phyloP scores from a whole-genome alignment of 106 monocot genomes.

The Posidonia australis region DNA sequence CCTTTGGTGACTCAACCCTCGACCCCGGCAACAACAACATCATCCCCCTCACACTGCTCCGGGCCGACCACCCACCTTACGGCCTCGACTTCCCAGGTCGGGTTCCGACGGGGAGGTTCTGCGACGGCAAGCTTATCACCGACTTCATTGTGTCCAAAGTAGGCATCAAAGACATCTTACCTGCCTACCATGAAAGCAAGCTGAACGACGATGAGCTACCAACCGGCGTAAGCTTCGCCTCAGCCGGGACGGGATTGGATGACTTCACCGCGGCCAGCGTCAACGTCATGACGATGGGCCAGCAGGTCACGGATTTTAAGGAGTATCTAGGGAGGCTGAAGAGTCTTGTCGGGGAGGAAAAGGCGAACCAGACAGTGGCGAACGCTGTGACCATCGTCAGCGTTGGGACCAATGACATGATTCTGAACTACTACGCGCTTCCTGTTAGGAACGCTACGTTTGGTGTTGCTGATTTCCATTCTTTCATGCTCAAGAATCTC shows the following conservation, averaged over 20 bases:
- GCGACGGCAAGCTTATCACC: constrained; percentile 31
- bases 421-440: no score
- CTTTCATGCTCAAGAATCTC: no score
- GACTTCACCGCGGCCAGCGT: background rate
- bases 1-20: constrained; percentile 54
- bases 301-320: no score
- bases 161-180: background rate
- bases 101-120: constrained; percentile 34
- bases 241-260: constrained; percentile 10
- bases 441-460: no score
- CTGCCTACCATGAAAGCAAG: constrained; percentile 1
- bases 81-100: constrained; percentile 22
- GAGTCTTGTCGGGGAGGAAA: no score
- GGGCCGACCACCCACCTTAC: constrained; percentile 43
- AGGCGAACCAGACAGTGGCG: no score
- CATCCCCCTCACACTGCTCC: constrained; percentile 19
- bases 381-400: no score
- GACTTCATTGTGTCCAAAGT: constrained; percentile 21
- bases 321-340: no score
- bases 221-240: constrained; percentile 11
- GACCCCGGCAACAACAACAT: constrained; percentile 66
- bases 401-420: no score
- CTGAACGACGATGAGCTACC: background rate
- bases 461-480: no score
- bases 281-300: no score